Percentiles rank a stretch among this genome's conserved stretches.
phyloP scores from a whole-genome alignment of 2,329 filamentous ascomycete species.

The Pseudogymnoascus sp. region DNA sequence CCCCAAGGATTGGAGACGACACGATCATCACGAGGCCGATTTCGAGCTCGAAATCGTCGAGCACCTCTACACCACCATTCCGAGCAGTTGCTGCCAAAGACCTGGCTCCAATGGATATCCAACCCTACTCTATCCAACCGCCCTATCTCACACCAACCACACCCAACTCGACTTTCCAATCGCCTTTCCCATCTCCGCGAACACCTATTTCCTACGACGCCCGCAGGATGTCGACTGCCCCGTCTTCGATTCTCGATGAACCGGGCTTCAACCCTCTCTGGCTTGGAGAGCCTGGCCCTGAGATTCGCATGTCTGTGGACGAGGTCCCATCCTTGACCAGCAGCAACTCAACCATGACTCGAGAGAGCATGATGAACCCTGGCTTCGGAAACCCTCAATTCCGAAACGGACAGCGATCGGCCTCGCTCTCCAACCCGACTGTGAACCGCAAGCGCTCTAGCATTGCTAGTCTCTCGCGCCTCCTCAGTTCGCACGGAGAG shows the following conservation, averaged over 20 bases:
- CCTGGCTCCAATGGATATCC: slow-evolving; percentile 43
- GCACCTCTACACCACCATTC: slow-evolving; percentile 27
- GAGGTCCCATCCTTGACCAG: slow-evolving; percentile 69
- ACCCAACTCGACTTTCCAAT: slow-evolving; percentile 52
- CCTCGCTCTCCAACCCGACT: slow-evolving; percentile 52
- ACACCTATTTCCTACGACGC: slow-evolving; percentile 62
- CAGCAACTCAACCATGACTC: slow-evolving; percentile 67
- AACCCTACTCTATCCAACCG: slow-evolving; percentile 31
- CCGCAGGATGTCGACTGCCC: slow-evolving; percentile 64
- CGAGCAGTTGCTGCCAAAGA: slow-evolving; percentile 31
- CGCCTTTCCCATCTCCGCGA: slow-evolving; percentile 53
- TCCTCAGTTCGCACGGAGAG: slow-evolving; percentile 69
- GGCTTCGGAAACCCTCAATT: slow-evolving; percentile 35
- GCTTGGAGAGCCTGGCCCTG: slow-evolving; percentile 66
- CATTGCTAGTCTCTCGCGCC: slow-evolving; percentile 65
- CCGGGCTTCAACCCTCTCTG: slow-evolving; percentile 62
- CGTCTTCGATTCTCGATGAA: slow-evolving; percentile 65
- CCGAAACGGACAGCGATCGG: slow-evolving; percentile 50
- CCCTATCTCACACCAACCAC: slow-evolving; percentile 45
- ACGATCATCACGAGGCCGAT: slow-evolving; percentile 19
- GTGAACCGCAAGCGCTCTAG: slow-evolving; percentile 67
- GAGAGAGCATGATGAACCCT: slow-evolving; percentile 46
- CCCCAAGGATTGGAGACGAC: slow-evolving; percentile 12
- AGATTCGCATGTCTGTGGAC: slow-evolving; percentile 61
- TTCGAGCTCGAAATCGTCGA: slow-evolving; percentile 29